These are phyloP conservation scores for Pascua sp. DNA, from an alignment of 1,284 basidiomycete genomes.

Conservation along the genomic window DNA sequence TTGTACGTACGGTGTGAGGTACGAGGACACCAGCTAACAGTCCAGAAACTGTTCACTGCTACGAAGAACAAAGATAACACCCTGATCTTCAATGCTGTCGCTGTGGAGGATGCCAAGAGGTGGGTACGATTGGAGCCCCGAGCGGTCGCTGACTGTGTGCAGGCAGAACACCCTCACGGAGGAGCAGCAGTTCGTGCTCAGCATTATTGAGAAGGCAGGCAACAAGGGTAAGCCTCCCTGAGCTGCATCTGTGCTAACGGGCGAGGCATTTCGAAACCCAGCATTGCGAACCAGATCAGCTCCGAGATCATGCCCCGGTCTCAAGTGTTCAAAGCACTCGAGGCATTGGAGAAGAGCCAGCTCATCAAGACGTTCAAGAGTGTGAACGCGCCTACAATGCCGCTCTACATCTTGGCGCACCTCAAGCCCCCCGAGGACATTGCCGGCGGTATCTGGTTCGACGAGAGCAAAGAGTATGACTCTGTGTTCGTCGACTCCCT, in stretches of 20 bases:
- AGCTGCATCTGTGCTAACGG: slow-evolving; percentile 6
- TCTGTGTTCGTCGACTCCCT: slow-evolving; percentile 39
- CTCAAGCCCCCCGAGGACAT: slow-evolving; percentile 45
- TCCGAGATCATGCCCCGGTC: slow-evolving; percentile 30
- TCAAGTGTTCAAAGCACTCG: slow-evolving; percentile 37
- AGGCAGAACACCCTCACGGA: slow-evolving; percentile 35
- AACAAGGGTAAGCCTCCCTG: slow-evolving; percentile 17
- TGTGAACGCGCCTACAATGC: slow-evolving; percentile 43
- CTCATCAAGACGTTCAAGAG: slow-evolving; percentile 46
- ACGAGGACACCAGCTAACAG: not conserved
- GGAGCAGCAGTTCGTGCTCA: slow-evolving; percentile 37
- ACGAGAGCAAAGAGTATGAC: slow-evolving; percentile 46
- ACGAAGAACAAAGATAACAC: slow-evolving; percentile 25
- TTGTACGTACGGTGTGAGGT: slow-evolving; percentile 14
- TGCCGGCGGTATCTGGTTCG: slow-evolving; percentile 48
- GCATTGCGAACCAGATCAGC: slow-evolving; percentile 28
- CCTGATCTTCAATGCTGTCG: slow-evolving; percentile 29
- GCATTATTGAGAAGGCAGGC: slow-evolving; percentile 22
- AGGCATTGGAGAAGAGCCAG: slow-evolving; percentile 36
- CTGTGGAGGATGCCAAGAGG: slow-evolving; percentile 35
- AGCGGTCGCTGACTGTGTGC: not conserved
- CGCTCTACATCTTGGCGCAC: slow-evolving; percentile 38
- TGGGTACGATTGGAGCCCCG: slow-evolving; percentile 7
- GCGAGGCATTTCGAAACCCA: slow-evolving; percentile 23
- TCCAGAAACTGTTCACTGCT: slow-evolving; percentile 19